Evolutionary conservation across 176 grass and related monocot species (phyloP).

Genomic region (Carex littledalei): DNA sequence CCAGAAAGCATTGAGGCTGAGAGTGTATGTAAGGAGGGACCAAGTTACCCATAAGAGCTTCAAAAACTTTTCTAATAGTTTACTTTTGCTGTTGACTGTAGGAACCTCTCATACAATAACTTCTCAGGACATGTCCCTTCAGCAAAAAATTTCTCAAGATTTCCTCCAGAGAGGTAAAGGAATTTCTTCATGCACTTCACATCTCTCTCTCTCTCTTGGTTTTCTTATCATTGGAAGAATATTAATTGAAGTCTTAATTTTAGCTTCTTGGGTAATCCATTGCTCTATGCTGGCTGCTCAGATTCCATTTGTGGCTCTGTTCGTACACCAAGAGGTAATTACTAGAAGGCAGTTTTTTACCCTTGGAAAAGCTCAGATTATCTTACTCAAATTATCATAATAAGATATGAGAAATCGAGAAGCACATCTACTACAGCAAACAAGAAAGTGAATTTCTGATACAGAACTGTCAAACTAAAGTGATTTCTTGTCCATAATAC

Average conservation of each 20-base stretch:
- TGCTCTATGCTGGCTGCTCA: conserved; percentile 52
- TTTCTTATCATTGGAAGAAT: neutral
- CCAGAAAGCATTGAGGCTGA: neutral
- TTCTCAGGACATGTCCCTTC: conserved; percentile 70
- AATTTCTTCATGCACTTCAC: neutral
- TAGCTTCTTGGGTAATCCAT: conserved; percentile 80
- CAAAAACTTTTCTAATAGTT: conserved; percentile 7
- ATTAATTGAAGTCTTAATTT: conserved; percentile 16
- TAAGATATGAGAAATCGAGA: neutral
- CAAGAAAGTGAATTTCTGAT: neutral
- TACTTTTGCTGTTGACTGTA: conserved; percentile 34
- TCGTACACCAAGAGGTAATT: conserved; percentile 61
- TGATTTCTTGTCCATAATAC: neutral
- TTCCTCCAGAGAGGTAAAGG: conserved; percentile 70
- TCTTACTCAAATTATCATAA: neutral
- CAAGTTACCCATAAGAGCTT: neutral
- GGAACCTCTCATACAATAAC: conserved; percentile 93
- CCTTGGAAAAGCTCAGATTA: neutral
- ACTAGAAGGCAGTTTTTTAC: neutral
- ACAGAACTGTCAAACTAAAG: neutral
- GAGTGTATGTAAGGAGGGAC: neutral
- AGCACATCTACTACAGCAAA: neutral
- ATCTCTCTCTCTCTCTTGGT: neutral
- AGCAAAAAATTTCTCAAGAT: conserved; percentile 79
- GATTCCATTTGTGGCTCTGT: conserved; percentile 44